Evolutionary conservation across 345 rosid species (phyloP).

Genomic region (Balakata baccata): DNA sequence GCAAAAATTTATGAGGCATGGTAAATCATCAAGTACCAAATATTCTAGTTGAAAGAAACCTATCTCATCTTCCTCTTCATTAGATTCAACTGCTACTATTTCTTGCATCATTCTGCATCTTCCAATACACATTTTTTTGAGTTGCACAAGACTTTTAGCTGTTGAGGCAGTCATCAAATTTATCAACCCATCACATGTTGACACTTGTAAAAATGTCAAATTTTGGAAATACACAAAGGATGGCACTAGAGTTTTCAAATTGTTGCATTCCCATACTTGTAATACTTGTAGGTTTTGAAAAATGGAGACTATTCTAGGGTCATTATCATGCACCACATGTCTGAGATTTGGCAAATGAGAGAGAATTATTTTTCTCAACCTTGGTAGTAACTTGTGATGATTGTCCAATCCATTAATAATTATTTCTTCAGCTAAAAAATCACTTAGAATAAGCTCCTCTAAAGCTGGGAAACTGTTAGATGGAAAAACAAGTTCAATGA

Average conservation of each 20-base stretch:
- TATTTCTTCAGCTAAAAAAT: background rate
- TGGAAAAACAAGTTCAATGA: background rate
- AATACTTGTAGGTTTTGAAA: background rate
- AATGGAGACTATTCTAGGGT: background rate
- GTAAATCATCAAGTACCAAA: no score
- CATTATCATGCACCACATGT: background rate
- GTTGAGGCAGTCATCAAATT: no score
- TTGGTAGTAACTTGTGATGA: background rate
- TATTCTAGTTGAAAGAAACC: no score
- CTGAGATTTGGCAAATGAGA: background rate
- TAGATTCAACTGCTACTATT: no score
- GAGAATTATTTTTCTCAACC: background rate
- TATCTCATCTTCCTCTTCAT: no score
- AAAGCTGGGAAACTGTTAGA: background rate
- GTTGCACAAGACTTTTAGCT: no score
- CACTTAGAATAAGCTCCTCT: background rate
- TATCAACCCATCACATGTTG: no score
- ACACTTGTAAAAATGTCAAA: background rate
- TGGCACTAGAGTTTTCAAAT: slow-evolving; percentile 5
- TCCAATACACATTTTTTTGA: no score
- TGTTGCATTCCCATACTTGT: background rate
- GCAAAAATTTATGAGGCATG: no score
- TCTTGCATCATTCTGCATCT: no score
- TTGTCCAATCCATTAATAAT: no score
- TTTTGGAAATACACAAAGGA: background rate